Conservation (phyloP, 1,284 basidiomycete species). For the Pyrrhoderma lamaoense region DNA sequence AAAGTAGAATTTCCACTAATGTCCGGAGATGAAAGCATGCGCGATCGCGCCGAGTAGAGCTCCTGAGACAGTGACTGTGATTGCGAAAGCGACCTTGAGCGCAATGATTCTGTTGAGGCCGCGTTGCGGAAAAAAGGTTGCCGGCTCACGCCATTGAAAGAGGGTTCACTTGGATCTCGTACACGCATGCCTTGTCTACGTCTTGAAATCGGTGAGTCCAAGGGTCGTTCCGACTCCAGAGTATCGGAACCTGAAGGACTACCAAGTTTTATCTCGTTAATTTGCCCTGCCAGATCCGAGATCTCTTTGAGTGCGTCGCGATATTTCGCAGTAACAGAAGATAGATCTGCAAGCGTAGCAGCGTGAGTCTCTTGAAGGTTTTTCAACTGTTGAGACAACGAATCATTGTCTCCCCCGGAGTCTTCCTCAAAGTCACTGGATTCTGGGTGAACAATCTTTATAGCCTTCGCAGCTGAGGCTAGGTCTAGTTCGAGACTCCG, state of each 20-base stretch:
- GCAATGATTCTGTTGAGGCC: slow-evolving; percentile 77
- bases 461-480: slow-evolving; percentile 22
- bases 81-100: slow-evolving; percentile 80
- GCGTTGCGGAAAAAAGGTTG: slow-evolving; percentile 80
- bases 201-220: slow-evolving; percentile 38
- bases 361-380: slow-evolving; percentile 70
- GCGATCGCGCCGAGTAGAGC: slow-evolving; percentile 83
- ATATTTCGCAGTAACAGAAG: slow-evolving; percentile 74
- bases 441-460: slow-evolving; percentile 17
- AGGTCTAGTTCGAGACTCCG: slow-evolving; percentile 46
- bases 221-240: slow-evolving; percentile 35
- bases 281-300: slow-evolving; percentile 76
- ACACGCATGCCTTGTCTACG: slow-evolving; percentile 42
- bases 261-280: slow-evolving; percentile 70
- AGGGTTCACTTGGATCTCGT: slow-evolving; percentile 43
- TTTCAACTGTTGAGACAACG: slow-evolving; percentile 50
- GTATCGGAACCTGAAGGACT: slow-evolving; percentile 39
- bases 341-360: slow-evolving; percentile 73
- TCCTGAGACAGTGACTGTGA: slow-evolving; percentile 94
- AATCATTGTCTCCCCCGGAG: slow-evolving; percentile 23
- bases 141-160: slow-evolving; percentile 41
- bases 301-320: slow-evolving; percentile 85
- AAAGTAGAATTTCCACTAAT: slow-evolving; percentile 36
- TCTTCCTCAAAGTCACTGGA: slow-evolving; percentile 19
- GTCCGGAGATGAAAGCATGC: slow-evolving; percentile 69